phyloP scores from a whole-genome alignment of 345 rosid species.

The Acer campestre region DNA sequence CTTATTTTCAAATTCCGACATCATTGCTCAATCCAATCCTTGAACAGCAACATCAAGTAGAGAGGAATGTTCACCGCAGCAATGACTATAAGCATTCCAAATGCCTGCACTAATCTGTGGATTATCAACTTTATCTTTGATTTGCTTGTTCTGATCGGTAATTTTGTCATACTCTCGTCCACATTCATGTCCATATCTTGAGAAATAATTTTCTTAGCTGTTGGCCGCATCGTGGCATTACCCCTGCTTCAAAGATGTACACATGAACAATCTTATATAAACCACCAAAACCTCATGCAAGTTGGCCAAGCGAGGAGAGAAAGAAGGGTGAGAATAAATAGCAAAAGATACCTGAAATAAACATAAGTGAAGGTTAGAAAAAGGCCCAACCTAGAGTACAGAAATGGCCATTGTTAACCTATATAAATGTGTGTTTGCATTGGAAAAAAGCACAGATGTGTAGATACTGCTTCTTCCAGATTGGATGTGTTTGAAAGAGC shows the following conservation, averaged over 20 bases:
- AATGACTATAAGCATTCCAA: slow-evolving; percentile 55
- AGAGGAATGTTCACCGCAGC: slow-evolving; percentile 70
- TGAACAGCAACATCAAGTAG: slow-evolving; percentile 87
- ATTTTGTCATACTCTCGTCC: slow-evolving; percentile 46
- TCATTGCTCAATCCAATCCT: slow-evolving; percentile 81
- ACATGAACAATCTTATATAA: not conserved
- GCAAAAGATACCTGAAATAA: slow-evolving; percentile 64
- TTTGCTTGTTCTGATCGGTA: slow-evolving; percentile 46
- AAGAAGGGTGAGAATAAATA: slow-evolving; percentile 52
- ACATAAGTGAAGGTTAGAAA: slow-evolving; percentile 13
- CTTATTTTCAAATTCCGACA: not conserved
- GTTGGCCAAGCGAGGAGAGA: slow-evolving; percentile 77
- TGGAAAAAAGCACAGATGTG: slow-evolving; percentile 85
- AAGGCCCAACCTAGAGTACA: slow-evolving; percentile 11
- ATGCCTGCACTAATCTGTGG: slow-evolving; percentile 55
- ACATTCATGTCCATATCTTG: slow-evolving; percentile 44
- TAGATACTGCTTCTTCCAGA: slow-evolving; percentile 44
- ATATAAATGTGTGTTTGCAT: slow-evolving; percentile 74
- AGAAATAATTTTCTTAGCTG: slow-evolving; percentile 50
- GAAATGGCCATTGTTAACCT: slow-evolving; percentile 24
- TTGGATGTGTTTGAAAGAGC: slow-evolving; percentile 33
- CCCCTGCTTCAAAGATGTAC: slow-evolving; percentile 45
- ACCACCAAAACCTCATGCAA: slow-evolving; percentile 41
- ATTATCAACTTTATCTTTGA: slow-evolving; percentile 57
- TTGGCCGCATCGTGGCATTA: slow-evolving; percentile 63